Conservation (phyloP, 2,329 filamentous ascomycete species). For the Aspergillus ustus region DNA sequence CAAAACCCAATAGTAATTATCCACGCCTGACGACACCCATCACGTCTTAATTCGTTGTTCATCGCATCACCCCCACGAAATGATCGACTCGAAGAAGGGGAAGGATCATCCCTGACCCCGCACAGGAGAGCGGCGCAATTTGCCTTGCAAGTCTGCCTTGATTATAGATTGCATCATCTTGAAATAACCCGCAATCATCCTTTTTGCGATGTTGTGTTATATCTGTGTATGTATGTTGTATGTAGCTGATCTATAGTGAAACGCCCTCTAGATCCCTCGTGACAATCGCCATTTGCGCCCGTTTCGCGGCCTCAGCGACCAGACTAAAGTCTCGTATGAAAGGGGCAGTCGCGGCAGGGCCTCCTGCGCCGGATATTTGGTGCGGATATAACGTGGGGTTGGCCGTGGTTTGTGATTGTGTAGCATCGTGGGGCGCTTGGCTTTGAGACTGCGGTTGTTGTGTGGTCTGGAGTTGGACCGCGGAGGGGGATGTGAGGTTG, state of each 20-base stretch:
- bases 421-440: background rate
- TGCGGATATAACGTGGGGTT: constrained; percentile 30
- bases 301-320: constrained; percentile 88
- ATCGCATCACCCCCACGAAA: background rate
- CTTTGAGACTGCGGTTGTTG: constrained; percentile 3
- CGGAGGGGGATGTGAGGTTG: constrained; percentile 2
- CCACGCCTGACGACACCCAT: background rate
- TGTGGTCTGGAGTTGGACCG: constrained; percentile 6
- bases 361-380: constrained; percentile 33
- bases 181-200: background rate
- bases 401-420: constrained; percentile 11
- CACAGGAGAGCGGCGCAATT: background rate
- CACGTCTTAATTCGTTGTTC: background rate
- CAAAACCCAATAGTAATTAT: background rate
- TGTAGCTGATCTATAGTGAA: constrained; percentile 33
- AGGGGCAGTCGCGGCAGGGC: constrained; percentile 53
- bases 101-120: background rate
- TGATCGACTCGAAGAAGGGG: background rate
- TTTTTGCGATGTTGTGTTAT: background rate
- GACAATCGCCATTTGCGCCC: constrained; percentile 86
- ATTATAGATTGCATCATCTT: background rate
- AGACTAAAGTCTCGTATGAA: constrained; percentile 83
- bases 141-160: background rate
- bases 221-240: background rate
- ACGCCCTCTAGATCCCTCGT: constrained; percentile 75